These are phyloP conservation scores for Torulaspora maleeae DNA, from an alignment of 805 yeast species.

Conservation along the genomic window DNA sequence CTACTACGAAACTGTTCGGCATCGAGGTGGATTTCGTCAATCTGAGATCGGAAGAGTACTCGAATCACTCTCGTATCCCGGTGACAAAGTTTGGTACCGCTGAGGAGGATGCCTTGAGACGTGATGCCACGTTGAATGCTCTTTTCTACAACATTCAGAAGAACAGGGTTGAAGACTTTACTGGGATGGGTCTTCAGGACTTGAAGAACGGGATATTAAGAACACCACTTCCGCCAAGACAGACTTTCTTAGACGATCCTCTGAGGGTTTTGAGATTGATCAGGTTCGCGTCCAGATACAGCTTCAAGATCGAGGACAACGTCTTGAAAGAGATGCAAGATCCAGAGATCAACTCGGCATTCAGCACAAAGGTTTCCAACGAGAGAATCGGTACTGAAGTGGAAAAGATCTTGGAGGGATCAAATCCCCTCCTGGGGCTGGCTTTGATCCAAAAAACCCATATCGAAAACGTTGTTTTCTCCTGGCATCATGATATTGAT, in stretches of 20 bases:
- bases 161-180: conserved; percentile 74
- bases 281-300: conserved; percentile 77
- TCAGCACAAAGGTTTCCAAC: conserved; percentile 72
- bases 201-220: conserved; percentile 63
- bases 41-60: conserved; percentile 79
- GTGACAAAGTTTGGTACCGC: conserved; percentile 81
- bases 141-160: conserved; percentile 77
- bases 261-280: conserved; percentile 79
- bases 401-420: conserved; percentile 65
- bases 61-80: conserved; percentile 84
- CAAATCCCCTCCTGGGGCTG: conserved; percentile 60
- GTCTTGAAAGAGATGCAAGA: conserved; percentile 63
- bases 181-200: conserved; percentile 71
- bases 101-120: conserved; percentile 79
- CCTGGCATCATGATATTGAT: conserved; percentile 31
- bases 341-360: conserved; percentile 50
- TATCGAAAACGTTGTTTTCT: conserved; percentile 57
- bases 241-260: conserved; percentile 93
- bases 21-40: conserved; percentile 93
- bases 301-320: conserved; percentile 56
- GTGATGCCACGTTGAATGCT: conserved; percentile 95
- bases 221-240: conserved; percentile 81
- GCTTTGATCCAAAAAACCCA: conserved; percentile 50
- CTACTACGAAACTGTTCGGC: conserved; percentile 81
- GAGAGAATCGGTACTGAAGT: conserved; percentile 88